Conservation (phyloP, 2,329 filamentous ascomycete genomes). For the Aureobasidium sp. region DNA sequence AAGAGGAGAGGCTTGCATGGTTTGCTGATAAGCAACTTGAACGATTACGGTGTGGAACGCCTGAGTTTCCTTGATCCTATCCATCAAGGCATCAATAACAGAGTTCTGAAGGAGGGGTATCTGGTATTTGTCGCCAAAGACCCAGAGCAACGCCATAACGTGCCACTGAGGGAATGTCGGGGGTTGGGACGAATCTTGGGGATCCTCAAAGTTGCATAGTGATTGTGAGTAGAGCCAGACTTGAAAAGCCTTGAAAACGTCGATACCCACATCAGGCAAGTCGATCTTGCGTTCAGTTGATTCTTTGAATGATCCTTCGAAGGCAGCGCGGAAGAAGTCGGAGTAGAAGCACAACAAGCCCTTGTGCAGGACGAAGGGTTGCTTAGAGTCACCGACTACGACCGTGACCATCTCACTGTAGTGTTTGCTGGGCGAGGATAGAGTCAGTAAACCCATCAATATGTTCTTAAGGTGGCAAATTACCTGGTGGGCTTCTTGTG, state of each 20-base stretch:
- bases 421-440: not conserved
- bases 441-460: not conserved
- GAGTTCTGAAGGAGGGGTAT: slow-evolving; percentile 12
- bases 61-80: not conserved
- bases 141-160: not conserved
- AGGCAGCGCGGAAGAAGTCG: slow-evolving; percentile 14
- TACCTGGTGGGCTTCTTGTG: not conserved
- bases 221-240: slow-evolving; percentile 12
- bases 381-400: not conserved
- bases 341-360: slow-evolving; percentile 15
- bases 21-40: slow-evolving; percentile 8
- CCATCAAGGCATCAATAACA: not conserved
- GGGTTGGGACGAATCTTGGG: no score
- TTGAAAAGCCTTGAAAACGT: slow-evolving; percentile 12
- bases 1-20: not conserved
- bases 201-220: not conserved
- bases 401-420: not conserved
- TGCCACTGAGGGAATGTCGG: not conserved
- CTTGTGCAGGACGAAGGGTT: slow-evolving; percentile 8
- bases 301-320: slow-evolving; percentile 13
- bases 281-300: slow-evolving; percentile 10
- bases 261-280: slow-evolving; percentile 11
- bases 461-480: not conserved
- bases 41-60: not conserved
- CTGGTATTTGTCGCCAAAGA: slow-evolving; percentile 14